These are phyloP conservation scores for Xylaria cubensis DNA, from an alignment of 495 filamentous ascomycete species.

Conservation along the genomic window DNA sequence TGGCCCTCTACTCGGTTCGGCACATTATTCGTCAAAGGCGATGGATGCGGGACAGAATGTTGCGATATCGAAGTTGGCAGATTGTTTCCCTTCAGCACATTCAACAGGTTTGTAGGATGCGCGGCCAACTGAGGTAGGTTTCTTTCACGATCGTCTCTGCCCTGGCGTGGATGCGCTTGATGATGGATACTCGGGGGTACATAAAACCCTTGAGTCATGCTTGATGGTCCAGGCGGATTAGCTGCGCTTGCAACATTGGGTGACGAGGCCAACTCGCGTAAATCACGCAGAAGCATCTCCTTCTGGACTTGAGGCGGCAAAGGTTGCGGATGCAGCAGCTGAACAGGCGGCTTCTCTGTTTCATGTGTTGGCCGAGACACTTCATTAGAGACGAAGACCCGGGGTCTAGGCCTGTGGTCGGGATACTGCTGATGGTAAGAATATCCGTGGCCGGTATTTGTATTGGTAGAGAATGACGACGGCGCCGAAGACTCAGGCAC, in stretches of 20 bases:
- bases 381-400: slow-evolving; percentile 33
- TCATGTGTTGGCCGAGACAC: slow-evolving; percentile 25
- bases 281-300: slow-evolving; percentile 42
- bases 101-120: slow-evolving; percentile 69
- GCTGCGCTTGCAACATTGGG: slow-evolving; percentile 26
- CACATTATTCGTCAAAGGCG: slow-evolving; percentile 30
- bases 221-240: slow-evolving; percentile 34
- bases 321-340: slow-evolving; percentile 60
- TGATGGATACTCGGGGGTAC: slow-evolving; percentile 11
- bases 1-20: slow-evolving; percentile 14
- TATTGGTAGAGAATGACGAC: slow-evolving; percentile 52
- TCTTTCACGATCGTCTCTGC: slow-evolving; percentile 8
- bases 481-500: slow-evolving; percentile 47
- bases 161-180: slow-evolving; percentile 1
- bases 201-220: slow-evolving; percentile 39
- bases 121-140: slow-evolving; percentile 59
- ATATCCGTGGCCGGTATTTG: slow-evolving; percentile 30
- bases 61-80: slow-evolving; percentile 23
- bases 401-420: slow-evolving; percentile 37
- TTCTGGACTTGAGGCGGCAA: slow-evolving; percentile 59
- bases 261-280: slow-evolving; percentile 33
- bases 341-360: slow-evolving; percentile 42
- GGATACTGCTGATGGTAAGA: slow-evolving; percentile 33
- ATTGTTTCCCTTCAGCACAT: slow-evolving; percentile 62
- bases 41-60: slow-evolving; percentile 17